Evolutionary conservation across 176 grass and related monocot genomes (phyloP), one percentile per base, ranked within the genome.

Genomic region (Neostapfia colusana): DNA sequence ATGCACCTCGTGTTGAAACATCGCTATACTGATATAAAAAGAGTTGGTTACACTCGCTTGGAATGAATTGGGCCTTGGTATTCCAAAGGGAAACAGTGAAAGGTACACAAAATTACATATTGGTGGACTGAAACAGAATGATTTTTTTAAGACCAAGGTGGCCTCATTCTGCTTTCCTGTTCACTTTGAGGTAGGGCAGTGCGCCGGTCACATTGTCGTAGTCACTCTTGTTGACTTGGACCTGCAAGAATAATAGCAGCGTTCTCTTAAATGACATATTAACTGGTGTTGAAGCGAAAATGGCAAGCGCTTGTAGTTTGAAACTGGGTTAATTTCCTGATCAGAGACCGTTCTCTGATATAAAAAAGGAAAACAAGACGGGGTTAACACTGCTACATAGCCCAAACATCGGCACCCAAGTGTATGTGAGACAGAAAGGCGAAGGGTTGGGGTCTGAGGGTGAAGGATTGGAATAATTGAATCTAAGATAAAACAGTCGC

Each of bases 131-230:
- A 74, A 69, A 82, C 25, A 34, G 27, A 80, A 45, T 68, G 45
- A 38, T 38, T 54, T 69, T 42, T 31, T 64, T 26, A 58, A 34
- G 50, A 68, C 59, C 39, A 8, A 13, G 11, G 43, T 65, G 41
- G 50, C 42, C 36, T 95, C 87, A 92, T 0, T 71, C 87, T 67
- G 95, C 95, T 64, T 92, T 94, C 79, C 83, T 81, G 72, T 98
- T 88, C 73, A 84, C 95, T 81, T 98, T 98, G 60, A 98, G 95
- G 77, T 98, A 98, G 28, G 95, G 91, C 37, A 94, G 65, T 21
- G 91, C 83, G 0, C 91, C 95, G 10, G 81, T 90, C 42, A 92
- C 87, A 20, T 98, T 94, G 82, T 88, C 83, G 14, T 98, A 92
- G 59, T 98, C 91, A 8, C 89, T 92, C 76, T 80, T 94, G 87